Percentiles rank a stretch among this genome's conserved stretches.
phyloP scores from a whole-genome alignment of 2,329 filamentous ascomycete genomes.

The Cladosporium sp. region DNA sequence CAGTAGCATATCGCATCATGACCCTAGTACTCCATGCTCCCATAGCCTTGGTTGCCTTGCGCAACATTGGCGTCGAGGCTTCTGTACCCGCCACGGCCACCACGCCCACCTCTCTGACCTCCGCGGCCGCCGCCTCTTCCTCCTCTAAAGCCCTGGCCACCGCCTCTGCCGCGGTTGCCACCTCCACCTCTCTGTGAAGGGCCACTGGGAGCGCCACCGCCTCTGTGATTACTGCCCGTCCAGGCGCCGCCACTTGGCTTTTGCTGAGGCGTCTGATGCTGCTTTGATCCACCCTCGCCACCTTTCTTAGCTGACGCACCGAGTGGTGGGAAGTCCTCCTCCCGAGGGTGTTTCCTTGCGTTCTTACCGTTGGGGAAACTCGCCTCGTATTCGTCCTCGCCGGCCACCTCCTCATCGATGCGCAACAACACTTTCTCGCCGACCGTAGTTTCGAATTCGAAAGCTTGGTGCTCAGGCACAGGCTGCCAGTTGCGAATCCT shows the following conservation, averaged over 20 bases:
- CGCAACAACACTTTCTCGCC: constrained; percentile 83
- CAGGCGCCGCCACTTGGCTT: constrained; percentile 40
- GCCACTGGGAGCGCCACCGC: constrained; percentile 38
- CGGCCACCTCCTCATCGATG: constrained; percentile 70
- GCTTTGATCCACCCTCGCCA: constrained; percentile 39
- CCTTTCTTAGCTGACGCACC: constrained; percentile 36
- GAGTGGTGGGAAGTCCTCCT: constrained; percentile 51
- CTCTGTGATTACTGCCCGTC: constrained; percentile 50
- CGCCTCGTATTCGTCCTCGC: constrained; percentile 64
- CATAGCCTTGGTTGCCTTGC: constrained; percentile 36
- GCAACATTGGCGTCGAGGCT: constrained; percentile 48
- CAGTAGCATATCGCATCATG: background rate
- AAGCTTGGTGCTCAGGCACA: constrained; percentile 67
- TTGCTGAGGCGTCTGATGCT: constrained; percentile 14
- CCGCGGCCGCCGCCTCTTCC: constrained; percentile 32
- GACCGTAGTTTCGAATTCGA: constrained; percentile 79
- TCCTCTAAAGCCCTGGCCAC: constrained; percentile 31
- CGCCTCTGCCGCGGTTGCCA: constrained; percentile 50
- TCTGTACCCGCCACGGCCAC: constrained; percentile 42
- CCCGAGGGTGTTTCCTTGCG: constrained; percentile 64
- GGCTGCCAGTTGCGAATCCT: constrained; percentile 85
- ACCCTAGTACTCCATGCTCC: constrained; percentile 40
- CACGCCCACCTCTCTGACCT: constrained; percentile 30
- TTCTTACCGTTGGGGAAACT: constrained; percentile 37
- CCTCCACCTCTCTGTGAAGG: constrained; percentile 40